Conservation (phyloP, 768 basidiomycete species). For the Agrocybe chaxingu region DNA sequence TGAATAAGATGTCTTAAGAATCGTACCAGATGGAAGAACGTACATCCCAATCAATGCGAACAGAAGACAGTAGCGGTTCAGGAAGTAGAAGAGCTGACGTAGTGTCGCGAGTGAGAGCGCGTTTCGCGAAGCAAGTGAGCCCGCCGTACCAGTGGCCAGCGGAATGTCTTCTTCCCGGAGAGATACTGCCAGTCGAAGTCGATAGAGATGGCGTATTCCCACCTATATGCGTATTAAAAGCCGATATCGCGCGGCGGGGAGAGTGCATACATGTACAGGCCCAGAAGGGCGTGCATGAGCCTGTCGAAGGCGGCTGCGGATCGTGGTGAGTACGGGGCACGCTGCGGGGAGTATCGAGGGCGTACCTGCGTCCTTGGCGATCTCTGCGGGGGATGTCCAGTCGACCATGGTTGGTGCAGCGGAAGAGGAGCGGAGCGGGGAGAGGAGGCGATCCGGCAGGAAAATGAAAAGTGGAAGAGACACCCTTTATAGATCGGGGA, state of each 20-base stretch:
- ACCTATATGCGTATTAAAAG: constrained; percentile 33
- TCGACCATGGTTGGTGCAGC: constrained; percentile 44
- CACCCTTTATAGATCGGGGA: constrained; percentile 17
- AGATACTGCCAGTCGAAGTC: constrained; percentile 65
- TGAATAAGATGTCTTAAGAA: constrained; percentile 2
- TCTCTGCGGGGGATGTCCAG: constrained; percentile 49
- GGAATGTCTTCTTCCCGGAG: constrained; percentile 52
- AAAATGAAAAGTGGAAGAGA: constrained; percentile 10
- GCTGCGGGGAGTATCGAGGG: background rate
- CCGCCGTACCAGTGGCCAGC: constrained; percentile 60
- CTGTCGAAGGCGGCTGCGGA: constrained; percentile 43
- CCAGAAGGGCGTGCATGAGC: constrained; percentile 58
- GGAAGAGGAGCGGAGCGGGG: constrained; percentile 12
- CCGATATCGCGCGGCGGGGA: constrained; percentile 1
- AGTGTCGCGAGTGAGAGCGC: background rate
- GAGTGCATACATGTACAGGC: constrained; percentile 52
- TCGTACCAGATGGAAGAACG: constrained; percentile 21
- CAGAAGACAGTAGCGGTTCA: constrained; percentile 63
- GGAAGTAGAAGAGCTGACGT: constrained; percentile 61
- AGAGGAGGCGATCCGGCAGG: constrained; percentile 14
- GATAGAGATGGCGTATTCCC: constrained; percentile 65
- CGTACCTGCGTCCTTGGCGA: constrained; percentile 46
- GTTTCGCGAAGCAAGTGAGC: background rate
- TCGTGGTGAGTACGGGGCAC: background rate
- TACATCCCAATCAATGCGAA: constrained; percentile 70